Evolutionary conservation across 2,329 filamentous ascomycete species (phyloP).

Genomic region (Ophiostoma ulmi): DNA sequence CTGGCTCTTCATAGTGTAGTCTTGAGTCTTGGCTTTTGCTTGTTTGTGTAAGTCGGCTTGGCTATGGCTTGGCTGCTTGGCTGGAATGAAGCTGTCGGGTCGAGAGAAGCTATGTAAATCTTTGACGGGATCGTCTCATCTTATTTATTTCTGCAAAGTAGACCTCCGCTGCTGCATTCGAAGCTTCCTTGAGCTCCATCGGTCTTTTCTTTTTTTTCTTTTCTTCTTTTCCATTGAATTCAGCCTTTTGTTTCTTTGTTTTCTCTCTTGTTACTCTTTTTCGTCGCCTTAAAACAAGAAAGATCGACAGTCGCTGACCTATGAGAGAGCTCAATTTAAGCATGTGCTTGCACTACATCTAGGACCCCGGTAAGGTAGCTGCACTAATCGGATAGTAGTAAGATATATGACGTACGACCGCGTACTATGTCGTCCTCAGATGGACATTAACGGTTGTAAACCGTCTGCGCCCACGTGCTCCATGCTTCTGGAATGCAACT

Average conservation of each 20-base stretch:
- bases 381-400: background rate
- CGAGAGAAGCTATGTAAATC: background rate
- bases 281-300: background rate
- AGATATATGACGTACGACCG: background rate
- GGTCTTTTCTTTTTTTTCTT: background rate
- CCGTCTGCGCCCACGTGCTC: background rate
- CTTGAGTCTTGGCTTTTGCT: background rate
- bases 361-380: background rate
- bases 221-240: background rate
- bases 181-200: background rate
- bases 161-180: background rate
- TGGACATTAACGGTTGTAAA: background rate
- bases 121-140: background rate
- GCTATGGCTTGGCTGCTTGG: constrained; percentile 7
- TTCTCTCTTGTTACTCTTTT: background rate
- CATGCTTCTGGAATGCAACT: background rate
- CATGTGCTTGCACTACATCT: background rate
- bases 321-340: background rate
- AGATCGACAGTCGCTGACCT: background rate
- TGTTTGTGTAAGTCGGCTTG: background rate
- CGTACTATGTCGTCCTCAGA: background rate
- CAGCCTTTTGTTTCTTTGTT: background rate
- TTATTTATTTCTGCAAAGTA: background rate
- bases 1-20: background rate
- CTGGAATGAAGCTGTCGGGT: background rate